Conservation (phyloP, 1,284 basidiomycete species). For the Wallemia hederae region DNA sequence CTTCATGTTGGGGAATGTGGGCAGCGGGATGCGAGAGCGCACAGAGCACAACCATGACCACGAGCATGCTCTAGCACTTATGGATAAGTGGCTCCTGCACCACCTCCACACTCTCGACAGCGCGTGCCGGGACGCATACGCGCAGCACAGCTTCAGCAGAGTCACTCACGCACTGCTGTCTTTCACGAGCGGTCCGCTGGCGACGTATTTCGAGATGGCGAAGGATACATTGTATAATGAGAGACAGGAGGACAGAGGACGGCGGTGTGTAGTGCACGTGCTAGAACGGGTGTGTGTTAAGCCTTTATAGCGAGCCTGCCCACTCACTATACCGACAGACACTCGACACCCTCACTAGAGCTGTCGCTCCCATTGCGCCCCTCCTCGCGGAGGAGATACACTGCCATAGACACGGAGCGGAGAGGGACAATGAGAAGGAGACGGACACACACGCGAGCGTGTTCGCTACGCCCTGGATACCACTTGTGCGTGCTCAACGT, state of each 20-base stretch:
- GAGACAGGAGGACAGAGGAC: conserved; percentile 22
- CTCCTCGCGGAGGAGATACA: conserved; percentile 78
- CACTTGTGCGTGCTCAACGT: background rate
- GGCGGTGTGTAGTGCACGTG: conserved; percentile 37
- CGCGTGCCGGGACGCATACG: conserved; percentile 35
- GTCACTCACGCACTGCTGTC: conserved; percentile 20
- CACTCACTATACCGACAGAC: conserved; percentile 21
- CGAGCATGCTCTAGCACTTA: conserved; percentile 18
- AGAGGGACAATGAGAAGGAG: no score
- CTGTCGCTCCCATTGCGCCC: conserved; percentile 65
- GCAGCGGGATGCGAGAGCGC: no score
- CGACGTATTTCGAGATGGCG: conserved; percentile 57
- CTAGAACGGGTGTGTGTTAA: conserved; percentile 30
- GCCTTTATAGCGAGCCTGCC: background rate
- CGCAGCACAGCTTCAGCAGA: conserved; percentile 50
- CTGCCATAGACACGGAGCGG: conserved; percentile 16
- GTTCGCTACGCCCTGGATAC: background rate
- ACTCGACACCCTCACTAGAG: conserved; percentile 33
- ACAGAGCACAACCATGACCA: background rate
- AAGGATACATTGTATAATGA: conserved; percentile 78
- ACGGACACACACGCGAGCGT: no score
- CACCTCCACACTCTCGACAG: conserved; percentile 45
- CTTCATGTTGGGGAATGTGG: conserved; percentile 68
- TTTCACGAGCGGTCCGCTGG: conserved; percentile 25
- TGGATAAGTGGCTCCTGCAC: conserved; percentile 59